Percentiles rank a stretch among this genome's conserved stretches.
phyloP scores from a whole-genome alignment of 176 grass and related monocot genomes.

The Musa troglodytarum region DNA sequence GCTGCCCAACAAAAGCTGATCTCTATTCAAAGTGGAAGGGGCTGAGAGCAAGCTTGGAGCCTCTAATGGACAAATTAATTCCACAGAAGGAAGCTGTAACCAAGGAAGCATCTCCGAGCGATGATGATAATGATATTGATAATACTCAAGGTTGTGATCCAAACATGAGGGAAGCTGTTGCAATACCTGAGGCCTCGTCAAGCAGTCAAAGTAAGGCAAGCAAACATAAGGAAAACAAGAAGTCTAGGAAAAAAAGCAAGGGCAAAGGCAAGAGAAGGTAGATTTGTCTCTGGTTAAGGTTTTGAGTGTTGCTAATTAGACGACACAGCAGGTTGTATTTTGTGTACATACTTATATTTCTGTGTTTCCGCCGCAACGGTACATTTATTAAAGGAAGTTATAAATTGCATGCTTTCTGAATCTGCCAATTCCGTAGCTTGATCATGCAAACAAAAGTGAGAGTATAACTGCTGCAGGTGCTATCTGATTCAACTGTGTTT shows the following conservation, averaged over 20 bases:
- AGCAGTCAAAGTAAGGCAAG: neutral
- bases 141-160: neutral
- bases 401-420: too few species aligned
- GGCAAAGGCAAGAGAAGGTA: neutral
- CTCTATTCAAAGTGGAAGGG: neutral
- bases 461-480: too few species aligned
- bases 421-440: too few species aligned
- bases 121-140: neutral
- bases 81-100: too few species aligned
- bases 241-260: neutral
- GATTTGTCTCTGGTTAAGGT: neutral
- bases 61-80: neutral
- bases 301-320: too few species aligned
- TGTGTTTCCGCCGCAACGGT: too few species aligned
- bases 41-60: slow-evolving; percentile 3
- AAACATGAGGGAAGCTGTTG: neutral
- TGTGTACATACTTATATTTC: too few species aligned
- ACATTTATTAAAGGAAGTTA: too few species aligned
- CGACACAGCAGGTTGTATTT: too few species aligned
- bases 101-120: neutral
- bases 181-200: neutral
- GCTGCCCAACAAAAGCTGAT: neutral
- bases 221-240: neutral
- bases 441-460: too few species aligned
- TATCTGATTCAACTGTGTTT: too few species aligned